Base-by-base conservation (phyloP, 2,329 filamentous ascomycete species). In the Colletotrichum cereale region DNA sequence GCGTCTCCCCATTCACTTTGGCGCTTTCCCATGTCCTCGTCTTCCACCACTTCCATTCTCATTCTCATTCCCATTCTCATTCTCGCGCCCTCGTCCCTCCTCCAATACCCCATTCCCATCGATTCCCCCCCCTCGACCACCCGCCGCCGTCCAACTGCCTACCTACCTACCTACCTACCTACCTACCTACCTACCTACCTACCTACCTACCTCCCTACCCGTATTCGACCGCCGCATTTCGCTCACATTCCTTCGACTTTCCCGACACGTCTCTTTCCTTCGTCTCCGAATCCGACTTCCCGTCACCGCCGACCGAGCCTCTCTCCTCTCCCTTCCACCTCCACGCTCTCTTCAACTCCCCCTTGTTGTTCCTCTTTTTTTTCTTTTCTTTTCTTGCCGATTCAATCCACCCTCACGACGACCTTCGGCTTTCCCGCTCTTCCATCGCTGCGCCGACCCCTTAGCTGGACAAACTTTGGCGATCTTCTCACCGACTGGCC, bases 1-100 rank as follows among this genome's bases (percentile, higher is more conserved):
- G 57, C 47, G 24, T 48, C 52, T 40, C 55, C 31, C 44, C 36
- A 21, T 65, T 36, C 50, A 29, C 50, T 67, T 53, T 26, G 57
- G 48, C 57, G 42, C 44, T 71, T 56, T 71, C 52, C 56, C 67
- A 67, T 67, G 56, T 40, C 48, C n/a, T 48, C 48, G 55, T 52
- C 47, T 24, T 29, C 36, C 31, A 34, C 48, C 63, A 50, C 60
- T 53, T 26, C 47, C 36, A 31, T 3, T 31, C 21, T 44, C 44
- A 50, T 31, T 47, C 26, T 18, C 61, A 52, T 55, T 24, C 26
- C 44, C 53, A 56, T 66, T 57, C 14, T 52, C 61, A 47, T 29
- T 65, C 42, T 47, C 21, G 42, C 42, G 21, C 21, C 44, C 44
- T 47, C n/a, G 44, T 47, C 10, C 21, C 21, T 47, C 44, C 44